Percentiles rank a stretch among this genome's conserved stretches.
These are phyloP conservation scores for Leishmania braziliensis DNA, from an alignment of 208 protist species.

Conservation along the genomic window DNA sequence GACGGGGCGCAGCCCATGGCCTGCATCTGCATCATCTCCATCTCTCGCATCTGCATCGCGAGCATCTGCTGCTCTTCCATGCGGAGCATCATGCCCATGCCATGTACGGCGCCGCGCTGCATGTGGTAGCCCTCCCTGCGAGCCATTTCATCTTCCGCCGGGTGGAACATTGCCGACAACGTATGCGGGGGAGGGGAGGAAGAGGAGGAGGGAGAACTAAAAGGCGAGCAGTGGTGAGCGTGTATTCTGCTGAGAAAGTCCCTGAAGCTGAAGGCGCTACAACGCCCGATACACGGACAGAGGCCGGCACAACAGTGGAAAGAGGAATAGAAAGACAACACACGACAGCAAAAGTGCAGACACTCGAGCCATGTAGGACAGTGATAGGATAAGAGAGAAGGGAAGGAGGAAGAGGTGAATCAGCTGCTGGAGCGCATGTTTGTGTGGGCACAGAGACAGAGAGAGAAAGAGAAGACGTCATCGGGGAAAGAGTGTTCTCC, in stretches of 20 bases:
- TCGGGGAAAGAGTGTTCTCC: background rate
- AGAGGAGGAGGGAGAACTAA: background rate
- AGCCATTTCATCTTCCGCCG: slow-evolving; percentile 27
- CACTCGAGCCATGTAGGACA: too few species aligned
- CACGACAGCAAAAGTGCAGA: too few species aligned
- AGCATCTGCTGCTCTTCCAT: slow-evolving; percentile 30
- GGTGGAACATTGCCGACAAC: slow-evolving; percentile 26
- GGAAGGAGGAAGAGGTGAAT: background rate
- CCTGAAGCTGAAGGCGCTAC: background rate
- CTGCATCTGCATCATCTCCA: slow-evolving; percentile 47
- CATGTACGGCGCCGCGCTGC: slow-evolving; percentile 35
- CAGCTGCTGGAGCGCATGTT: too few species aligned
- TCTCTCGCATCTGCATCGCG: slow-evolving; percentile 35
- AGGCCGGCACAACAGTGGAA: background rate
- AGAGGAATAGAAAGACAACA: background rate
- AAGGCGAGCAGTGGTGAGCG: background rate
- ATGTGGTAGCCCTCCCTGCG: slow-evolving; percentile 30
- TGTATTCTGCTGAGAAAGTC: background rate
- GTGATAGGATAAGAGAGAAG: background rate
- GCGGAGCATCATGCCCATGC: slow-evolving; percentile 26
- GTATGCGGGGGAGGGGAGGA: background rate
- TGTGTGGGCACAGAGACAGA: background rate
- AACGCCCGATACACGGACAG: background rate
- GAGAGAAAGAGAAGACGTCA: background rate
- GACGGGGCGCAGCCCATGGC: slow-evolving; percentile 21